These are phyloP conservation scores for Chaetomium cochliodes DNA, from an alignment of 495 filamentous ascomycete species.

Conservation along the genomic window DNA sequence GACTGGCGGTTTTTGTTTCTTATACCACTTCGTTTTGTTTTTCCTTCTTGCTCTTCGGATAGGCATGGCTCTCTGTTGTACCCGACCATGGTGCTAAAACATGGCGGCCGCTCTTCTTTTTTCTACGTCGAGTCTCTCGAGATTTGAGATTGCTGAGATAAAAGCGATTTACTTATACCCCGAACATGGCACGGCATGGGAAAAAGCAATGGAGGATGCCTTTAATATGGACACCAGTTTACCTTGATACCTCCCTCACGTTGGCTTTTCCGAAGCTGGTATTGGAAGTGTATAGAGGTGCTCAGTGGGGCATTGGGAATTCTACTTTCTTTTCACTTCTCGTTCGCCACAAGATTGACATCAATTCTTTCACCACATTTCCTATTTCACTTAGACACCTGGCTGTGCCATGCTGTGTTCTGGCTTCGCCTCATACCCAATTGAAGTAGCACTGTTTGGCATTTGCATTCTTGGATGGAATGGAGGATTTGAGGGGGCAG, in stretches of 20 bases:
- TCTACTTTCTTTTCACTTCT: neutral
- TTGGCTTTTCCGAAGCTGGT: conserved; percentile 1
- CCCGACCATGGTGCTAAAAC: conserved; percentile 12
- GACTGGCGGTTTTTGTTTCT: conserved; percentile 18
- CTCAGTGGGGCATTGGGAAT: neutral
- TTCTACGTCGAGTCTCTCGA: neutral
- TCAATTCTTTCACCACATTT: neutral
- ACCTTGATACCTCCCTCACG: neutral
- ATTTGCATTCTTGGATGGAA: neutral
- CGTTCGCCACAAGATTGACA: neutral
- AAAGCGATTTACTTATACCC: conserved; percentile 23
- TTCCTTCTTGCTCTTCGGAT: neutral
- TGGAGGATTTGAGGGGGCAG: neutral
- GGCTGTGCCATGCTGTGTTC: conserved; percentile 7
- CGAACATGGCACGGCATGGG: conserved; percentile 24
- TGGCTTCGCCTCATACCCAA: conserved; percentile 23
- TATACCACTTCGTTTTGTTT: conserved; percentile 15
- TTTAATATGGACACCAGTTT: conserved; percentile 21
- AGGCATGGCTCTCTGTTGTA: neutral
- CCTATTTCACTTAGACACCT: conserved; percentile 1
- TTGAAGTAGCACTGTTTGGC: conserved; percentile 23
- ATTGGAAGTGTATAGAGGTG: conserved; percentile 16
- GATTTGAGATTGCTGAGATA: conserved; percentile 8
- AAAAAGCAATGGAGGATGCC: conserved; percentile 18
- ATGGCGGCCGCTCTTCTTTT: conserved; percentile 16